Base-by-base conservation (phyloP, 768 basidiomycete genomes). In the Mycena amicta region DNA sequence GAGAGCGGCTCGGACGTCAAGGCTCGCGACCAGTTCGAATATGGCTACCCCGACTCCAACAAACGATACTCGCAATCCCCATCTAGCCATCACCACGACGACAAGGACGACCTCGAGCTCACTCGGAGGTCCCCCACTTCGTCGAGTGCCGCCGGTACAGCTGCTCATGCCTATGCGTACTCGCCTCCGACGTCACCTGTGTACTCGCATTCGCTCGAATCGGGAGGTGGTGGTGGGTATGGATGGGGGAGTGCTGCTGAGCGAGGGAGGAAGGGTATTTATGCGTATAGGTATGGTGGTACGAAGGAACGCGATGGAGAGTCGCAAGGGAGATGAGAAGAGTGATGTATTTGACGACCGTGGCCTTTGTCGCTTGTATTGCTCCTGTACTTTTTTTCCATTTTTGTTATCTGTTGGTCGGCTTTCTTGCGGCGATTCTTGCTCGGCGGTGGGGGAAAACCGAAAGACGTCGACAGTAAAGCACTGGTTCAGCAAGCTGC, bases 21-120 rank as follows among this genome's bases (percentile, higher is more conserved):
- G n/a, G 25, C 22, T 6, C 47, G n/a, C 22, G 47, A 49, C 47
- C 15, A 49, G 6, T 28, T 15, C 8, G 47, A 25, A 28, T 49
- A 49, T n/a, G 47, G 47, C 47, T 25, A 25, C 47, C 25, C 25
- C 5, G 47, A 49, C 47, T 49, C 47, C 5, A 26, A 6, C 13
- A 25, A 13, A 23, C 47, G 47, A 8, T 49, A 49, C 47, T 49
- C 47, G 12, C 47, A 25, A 23, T 49, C 47, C 13, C 47, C 23
- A 26, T 28, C 12, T 8, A 49, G 47, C 27, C 25, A 28, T 12
- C 13, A 28, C 26, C 4, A 25, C 13, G 47, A 25, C 25, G 47
- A 49, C 25, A 49, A 49, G 47, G 47, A 49, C 47, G 47, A 49
- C 5, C 26, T 26, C 27, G 47, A 49, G 47, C 47, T 49, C n/a